phyloP scores from a whole-genome alignment of 208 protist genomes.

The Borovskyia barvae region DNA sequence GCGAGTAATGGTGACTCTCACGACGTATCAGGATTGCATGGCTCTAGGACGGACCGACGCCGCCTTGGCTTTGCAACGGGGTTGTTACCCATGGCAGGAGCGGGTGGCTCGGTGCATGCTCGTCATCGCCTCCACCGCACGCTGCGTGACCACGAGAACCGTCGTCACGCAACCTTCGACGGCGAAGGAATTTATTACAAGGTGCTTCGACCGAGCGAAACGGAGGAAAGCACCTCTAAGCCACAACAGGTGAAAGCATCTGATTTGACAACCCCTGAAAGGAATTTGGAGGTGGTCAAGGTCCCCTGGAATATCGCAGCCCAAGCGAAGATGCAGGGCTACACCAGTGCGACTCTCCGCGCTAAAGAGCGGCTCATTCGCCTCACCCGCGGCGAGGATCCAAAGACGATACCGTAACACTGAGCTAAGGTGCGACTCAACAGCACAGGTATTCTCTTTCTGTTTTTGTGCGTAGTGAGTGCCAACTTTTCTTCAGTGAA shows the following conservation, averaged over 20 bases:
- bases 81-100: not conserved
- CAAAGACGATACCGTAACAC: slow-evolving; percentile 71
- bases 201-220: slow-evolving; percentile 52
- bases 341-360: slow-evolving; percentile 69
- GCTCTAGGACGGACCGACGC: no score
- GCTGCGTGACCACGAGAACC: slow-evolving; percentile 72
- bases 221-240: slow-evolving; percentile 52
- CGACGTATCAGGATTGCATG: no score
- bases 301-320: slow-evolving; percentile 79
- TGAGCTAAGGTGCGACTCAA: no score
- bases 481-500: no score
- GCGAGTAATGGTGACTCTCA: not conserved
- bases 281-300: slow-evolving; percentile 67
- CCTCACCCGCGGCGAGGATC: slow-evolving; percentile 84
- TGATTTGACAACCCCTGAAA: slow-evolving; percentile 31
- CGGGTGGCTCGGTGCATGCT: slow-evolving; percentile 28
- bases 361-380: slow-evolving; percentile 84
- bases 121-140: slow-evolving; percentile 66
- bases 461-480: no score
- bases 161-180: slow-evolving; percentile 79
- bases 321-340: slow-evolving; percentile 62
- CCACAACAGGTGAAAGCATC: slow-evolving; percentile 64
- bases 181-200: slow-evolving; percentile 87
- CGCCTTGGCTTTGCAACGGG: not conserved
- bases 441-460: no score